Percentiles rank a stretch among this genome's conserved stretches.
Conservation (phyloP, 1,139 yeast genomes). For the Yamadazyma spencermartinsiae region DNA sequence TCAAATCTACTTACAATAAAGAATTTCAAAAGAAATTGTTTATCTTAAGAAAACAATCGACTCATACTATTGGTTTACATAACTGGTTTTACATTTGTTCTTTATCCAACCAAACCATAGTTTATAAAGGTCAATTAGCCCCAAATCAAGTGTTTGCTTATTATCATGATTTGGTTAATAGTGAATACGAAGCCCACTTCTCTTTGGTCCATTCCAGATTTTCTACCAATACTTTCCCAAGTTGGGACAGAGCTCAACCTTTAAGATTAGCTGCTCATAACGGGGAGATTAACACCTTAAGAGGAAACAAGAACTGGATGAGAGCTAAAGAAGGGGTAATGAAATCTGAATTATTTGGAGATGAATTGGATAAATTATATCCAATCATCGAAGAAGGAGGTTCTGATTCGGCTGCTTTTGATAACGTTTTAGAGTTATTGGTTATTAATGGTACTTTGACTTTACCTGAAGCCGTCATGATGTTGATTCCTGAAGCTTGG, state of each 20-base stretch:
- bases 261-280: slow-evolving; percentile 97
- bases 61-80: slow-evolving; percentile 89
- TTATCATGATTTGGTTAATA: slow-evolving; percentile 89
- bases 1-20: slow-evolving; percentile 57
- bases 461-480: slow-evolving; percentile 95
- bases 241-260: slow-evolving; percentile 99
- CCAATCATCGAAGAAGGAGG: slow-evolving; percentile 99
- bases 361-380: slow-evolving; percentile 83
- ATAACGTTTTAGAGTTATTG: slow-evolving; percentile 88
- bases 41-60: slow-evolving; percentile 83
- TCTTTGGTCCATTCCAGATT: slow-evolving; percentile 96
- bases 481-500: slow-evolving; percentile 98
- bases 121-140: slow-evolving; percentile 96
- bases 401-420: slow-evolving; percentile 98
- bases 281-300: slow-evolving; percentile 95
- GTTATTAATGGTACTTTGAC: slow-evolving; percentile 90
- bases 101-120: slow-evolving; percentile 82
- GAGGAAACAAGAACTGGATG: slow-evolving; percentile 99
- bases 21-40: slow-evolving; percentile 82
- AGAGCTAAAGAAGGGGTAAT: slow-evolving; percentile 97
- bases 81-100: slow-evolving; percentile 98
- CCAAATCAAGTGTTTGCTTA: slow-evolving; percentile 95
- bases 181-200: slow-evolving; percentile 92
- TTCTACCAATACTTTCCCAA: slow-evolving; percentile 97
- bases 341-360: slow-evolving; percentile 85